Evolutionary conservation across 2,329 filamentous ascomycete species (phyloP).

Genomic region (Coniella vitis): DNA sequence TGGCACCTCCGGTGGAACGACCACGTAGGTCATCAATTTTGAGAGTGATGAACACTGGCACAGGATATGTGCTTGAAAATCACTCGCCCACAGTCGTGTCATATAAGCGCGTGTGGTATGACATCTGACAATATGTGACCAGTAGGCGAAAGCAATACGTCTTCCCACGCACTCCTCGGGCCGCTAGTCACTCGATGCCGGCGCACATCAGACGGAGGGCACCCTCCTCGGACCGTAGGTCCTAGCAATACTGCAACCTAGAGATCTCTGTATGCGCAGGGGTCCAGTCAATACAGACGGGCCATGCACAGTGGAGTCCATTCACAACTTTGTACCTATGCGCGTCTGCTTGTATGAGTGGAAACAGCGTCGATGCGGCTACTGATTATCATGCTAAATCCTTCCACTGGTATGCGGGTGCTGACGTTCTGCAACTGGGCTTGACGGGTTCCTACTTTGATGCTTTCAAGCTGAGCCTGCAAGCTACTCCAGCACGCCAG

Average conservation of each 20-base stretch:
- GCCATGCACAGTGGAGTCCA: background rate
- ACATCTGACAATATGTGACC: background rate
- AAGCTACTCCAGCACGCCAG: too few species aligned
- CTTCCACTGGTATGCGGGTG: too few species aligned
- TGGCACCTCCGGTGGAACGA: slow-evolving; percentile 7
- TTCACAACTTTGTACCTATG: background rate
- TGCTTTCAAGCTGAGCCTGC: too few species aligned
- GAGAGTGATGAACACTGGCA: slow-evolving; percentile 1
- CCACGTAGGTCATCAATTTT: background rate
- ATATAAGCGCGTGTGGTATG: background rate
- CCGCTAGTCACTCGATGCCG: slow-evolving; percentile 2
- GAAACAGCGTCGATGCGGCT: too few species aligned
- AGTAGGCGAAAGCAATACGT: background rate
- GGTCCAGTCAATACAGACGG: background rate
- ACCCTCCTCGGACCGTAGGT: slow-evolving; percentile 16
- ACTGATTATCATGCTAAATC: too few species aligned
- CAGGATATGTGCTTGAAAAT: background rate
- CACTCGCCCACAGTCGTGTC: background rate
- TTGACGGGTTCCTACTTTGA: too few species aligned
- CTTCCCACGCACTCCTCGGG: slow-evolving; percentile 9
- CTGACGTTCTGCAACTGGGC: too few species aligned
- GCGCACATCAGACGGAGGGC: slow-evolving; percentile 5
- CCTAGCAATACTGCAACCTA: slow-evolving; percentile 15
- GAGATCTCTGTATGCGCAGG: slow-evolving; percentile 1
- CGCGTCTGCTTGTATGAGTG: too few species aligned